A percentile compares a stretch with the other conserved stretches of the same genome.
These are phyloP conservation scores for Phtheirospermum japonicum DNA, from an alignment of 257 asterid genomes.

Conservation along the genomic window DNA sequence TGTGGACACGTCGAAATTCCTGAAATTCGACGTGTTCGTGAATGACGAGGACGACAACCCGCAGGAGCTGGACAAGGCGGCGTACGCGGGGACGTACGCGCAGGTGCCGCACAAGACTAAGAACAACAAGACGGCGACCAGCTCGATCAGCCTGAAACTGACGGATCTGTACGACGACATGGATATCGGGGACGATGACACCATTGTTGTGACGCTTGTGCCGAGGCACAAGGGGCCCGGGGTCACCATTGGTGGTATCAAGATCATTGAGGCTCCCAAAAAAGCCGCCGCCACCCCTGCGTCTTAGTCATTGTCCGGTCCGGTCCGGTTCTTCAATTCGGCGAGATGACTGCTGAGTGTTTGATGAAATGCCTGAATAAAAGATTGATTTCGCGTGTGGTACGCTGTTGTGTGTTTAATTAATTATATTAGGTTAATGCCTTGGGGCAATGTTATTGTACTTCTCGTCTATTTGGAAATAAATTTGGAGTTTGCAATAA, in stretches of 20 bases:
- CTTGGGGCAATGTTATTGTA: too few species aligned
- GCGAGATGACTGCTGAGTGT: neutral
- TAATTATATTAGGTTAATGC: too few species aligned
- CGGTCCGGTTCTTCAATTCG: neutral
- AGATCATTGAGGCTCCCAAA: conserved; percentile 32
- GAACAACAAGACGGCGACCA: conserved; percentile 25
- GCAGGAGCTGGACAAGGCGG: conserved; percentile 42
- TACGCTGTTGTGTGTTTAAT: too few species aligned
- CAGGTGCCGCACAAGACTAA: conserved; percentile 49
- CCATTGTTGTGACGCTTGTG: conserved; percentile 47
- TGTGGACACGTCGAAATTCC: conserved; percentile 34
- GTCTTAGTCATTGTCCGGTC: neutral
- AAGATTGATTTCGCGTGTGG: too few species aligned
- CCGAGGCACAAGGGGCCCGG: conserved; percentile 42
- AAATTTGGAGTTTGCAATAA: too few species aligned
- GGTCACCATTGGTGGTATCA: conserved; percentile 49
- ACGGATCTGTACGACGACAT: conserved; percentile 58
- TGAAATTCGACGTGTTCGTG: conserved; percentile 58
- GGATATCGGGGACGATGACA: conserved; percentile 54
- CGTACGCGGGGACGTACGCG: conserved; percentile 61
- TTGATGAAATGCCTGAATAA: too few species aligned
- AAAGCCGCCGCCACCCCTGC: neutral
- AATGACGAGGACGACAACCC: conserved; percentile 57
- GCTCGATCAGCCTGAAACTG: conserved; percentile 41
- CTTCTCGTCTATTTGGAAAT: too few species aligned